phyloP scores from a whole-genome alignment of 768 basidiomycete genomes.

The Mycena metata region DNA sequence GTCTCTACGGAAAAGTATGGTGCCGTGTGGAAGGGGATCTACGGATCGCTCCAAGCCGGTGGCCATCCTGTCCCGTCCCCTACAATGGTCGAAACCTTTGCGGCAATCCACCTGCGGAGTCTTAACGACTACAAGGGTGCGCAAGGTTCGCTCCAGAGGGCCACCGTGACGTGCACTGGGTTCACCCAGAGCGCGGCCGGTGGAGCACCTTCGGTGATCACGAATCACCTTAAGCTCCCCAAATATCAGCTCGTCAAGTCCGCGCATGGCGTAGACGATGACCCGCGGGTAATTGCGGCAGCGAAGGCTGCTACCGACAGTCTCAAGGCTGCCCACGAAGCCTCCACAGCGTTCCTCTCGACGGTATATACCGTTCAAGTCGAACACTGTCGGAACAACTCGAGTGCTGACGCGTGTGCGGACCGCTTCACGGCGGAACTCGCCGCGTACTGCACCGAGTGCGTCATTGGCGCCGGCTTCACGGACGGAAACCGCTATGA shows the following conservation, averaged over 20 bases:
- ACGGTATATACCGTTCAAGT: conserved; percentile 1
- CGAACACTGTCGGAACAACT: background rate
- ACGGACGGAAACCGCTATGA: background rate
- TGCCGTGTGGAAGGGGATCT: background rate
- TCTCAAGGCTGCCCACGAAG: background rate
- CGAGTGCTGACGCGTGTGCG: background rate
- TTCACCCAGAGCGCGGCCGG: background rate
- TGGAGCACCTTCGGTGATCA: background rate
- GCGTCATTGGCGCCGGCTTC: background rate
- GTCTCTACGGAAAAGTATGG: background rate
- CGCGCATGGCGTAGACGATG: background rate
- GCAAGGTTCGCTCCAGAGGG: conserved; percentile 1
- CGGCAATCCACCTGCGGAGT: conserved; percentile 4
- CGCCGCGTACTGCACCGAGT: background rate
- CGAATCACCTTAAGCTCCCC: conserved; percentile 4
- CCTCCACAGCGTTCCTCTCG: background rate
- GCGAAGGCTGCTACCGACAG: background rate
- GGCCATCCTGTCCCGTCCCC: background rate
- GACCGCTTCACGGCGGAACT: conserved; percentile 1
- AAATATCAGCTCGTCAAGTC: conserved; percentile 6
- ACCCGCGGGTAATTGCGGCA: background rate
- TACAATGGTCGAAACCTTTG: background rate
- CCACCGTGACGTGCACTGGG: background rate
- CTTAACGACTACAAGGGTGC: conserved; percentile 13
- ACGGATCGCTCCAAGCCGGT: background rate